These are phyloP conservation scores for Lipomyces yamadae DNA, from an alignment of 805 yeast genomes.

Conservation along the genomic window DNA sequence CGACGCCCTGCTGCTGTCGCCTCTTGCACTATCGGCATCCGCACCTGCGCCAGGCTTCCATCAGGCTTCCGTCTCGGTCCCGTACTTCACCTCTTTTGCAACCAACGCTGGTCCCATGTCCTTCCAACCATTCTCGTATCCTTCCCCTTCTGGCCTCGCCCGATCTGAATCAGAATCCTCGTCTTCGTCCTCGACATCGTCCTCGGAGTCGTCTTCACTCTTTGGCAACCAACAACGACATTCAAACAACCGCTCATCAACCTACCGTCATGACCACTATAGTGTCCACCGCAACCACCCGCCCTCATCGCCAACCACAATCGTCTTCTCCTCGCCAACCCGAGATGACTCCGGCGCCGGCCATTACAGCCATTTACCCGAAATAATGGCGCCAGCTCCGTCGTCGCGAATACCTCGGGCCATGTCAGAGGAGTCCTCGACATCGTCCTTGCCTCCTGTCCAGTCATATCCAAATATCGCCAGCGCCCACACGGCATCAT, in stretches of 20 bases:
- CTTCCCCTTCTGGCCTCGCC: background rate
- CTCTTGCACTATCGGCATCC: background rate
- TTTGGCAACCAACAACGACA: background rate
- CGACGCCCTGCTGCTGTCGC: conserved; percentile 4
- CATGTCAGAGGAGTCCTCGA: conserved; percentile 1
- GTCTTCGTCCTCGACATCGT: background rate
- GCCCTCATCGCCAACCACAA: conserved; percentile 9
- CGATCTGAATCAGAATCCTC: background rate
- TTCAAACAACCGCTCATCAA: background rate
- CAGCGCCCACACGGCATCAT: background rate
- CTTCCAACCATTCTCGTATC: conserved; percentile 1
- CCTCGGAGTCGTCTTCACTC: background rate
- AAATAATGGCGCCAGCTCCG: background rate
- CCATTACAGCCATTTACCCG: background rate
- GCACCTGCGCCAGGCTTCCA: background rate
- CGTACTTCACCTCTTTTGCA: background rate
- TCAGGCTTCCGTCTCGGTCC: background rate
- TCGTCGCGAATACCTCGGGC: conserved; percentile 4
- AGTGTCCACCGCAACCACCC: background rate
- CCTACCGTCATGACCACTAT: background rate
- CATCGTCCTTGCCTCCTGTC: conserved; percentile 3
- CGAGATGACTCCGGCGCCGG: background rate
- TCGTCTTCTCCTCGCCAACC: background rate
- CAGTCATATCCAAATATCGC: conserved; percentile 2
- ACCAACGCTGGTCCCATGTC: background rate